Base-by-base conservation (phyloP, 139 green algal species). In the Pleodorina starrii region DNA sequence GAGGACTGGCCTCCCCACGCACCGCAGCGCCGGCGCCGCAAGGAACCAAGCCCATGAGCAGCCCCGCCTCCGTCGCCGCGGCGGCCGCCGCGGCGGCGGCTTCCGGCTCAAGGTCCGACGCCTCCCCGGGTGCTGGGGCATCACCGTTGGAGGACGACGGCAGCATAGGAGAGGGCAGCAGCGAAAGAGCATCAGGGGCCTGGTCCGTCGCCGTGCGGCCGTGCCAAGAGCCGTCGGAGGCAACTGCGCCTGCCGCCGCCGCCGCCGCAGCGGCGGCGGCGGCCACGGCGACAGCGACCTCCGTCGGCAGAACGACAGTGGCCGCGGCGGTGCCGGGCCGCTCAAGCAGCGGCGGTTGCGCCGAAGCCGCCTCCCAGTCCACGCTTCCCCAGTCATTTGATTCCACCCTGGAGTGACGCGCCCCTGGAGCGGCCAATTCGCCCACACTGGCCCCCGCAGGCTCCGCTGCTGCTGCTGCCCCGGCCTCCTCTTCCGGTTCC, bases 131-230 rank as follows among this genome's bases (percentile, higher is more conserved):
- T 66, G 54, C 54, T 66, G 54, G 3, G 29, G 21, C 54, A 23
- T 23, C 63, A 11, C 68, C 68, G 68, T 76, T 32, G 27, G 32
- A 27, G 4, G 68, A 76, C 11, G 35, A 43, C 1, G 35, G 35
- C 68, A 46, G 32, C 68, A 76, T 76, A 12, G 72, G 72, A 16
- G 72, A 80, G 25, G 72, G 72, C 40, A 80, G 72, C 6, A 80
- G 72, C 38, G 72, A 80, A 35, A 80, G 38, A 40, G 23, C 72
- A 40, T 80, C 72, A 21, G 7, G 72, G 42, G 32, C 21, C 42
- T 35, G 16, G 19, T 57, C 42, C 25, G 21, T 14, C 42, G 72
- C 40, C 27, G 72, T 14, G 32, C 63, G 38, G 10, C 38, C 68
- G 32, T 10, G 36, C 36, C 68, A 76, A 32, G 35, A 32, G 38